phyloP scores from a whole-genome alignment of 495 filamentous ascomycete species.

The Baudoinia panamericana region DNA sequence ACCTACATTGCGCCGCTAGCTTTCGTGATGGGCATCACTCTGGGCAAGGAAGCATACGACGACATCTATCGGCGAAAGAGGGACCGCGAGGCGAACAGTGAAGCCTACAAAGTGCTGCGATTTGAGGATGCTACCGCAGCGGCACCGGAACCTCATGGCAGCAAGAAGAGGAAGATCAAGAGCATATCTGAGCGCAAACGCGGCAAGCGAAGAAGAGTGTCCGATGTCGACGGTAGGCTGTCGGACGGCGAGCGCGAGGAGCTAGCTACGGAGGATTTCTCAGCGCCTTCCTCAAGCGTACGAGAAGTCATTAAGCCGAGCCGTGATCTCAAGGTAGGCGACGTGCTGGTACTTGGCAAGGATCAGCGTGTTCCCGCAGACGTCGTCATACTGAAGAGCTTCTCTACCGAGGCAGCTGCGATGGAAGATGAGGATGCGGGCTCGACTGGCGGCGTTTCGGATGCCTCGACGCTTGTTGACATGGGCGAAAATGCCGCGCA shows the following conservation, averaged over 20 bases:
- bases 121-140: slow-evolving; percentile 36
- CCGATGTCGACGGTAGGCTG: slow-evolving; percentile 22
- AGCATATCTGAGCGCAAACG: slow-evolving; percentile 16
- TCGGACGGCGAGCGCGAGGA: slow-evolving; percentile 33
- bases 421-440: slow-evolving; percentile 17
- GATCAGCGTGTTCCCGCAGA: slow-evolving; percentile 89
- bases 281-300: slow-evolving; percentile 34
- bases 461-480: slow-evolving; percentile 33
- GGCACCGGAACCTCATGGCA: not conserved
- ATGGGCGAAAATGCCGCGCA: slow-evolving; percentile 19
- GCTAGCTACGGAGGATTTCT: slow-evolving; percentile 30
- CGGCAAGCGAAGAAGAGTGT: slow-evolving; percentile 17
- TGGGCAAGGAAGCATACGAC: slow-evolving; percentile 93
- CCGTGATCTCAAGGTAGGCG: slow-evolving; percentile 84
- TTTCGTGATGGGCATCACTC: slow-evolving; percentile 79
- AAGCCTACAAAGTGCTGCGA: slow-evolving; percentile 67
- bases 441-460: slow-evolving; percentile 22
- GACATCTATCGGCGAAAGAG: slow-evolving; percentile 74
- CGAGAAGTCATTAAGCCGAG: slow-evolving; percentile 64
- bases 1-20: slow-evolving; percentile 89
- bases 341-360: slow-evolving; percentile 81
- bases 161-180: slow-evolving; percentile 15
- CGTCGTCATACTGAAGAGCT: slow-evolving; percentile 80
- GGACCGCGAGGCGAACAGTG: slow-evolving; percentile 89
- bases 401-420: slow-evolving; percentile 45